Conservation (phyloP, 805 yeast genomes). For the Saccharomycopsis olivae region DNA sequence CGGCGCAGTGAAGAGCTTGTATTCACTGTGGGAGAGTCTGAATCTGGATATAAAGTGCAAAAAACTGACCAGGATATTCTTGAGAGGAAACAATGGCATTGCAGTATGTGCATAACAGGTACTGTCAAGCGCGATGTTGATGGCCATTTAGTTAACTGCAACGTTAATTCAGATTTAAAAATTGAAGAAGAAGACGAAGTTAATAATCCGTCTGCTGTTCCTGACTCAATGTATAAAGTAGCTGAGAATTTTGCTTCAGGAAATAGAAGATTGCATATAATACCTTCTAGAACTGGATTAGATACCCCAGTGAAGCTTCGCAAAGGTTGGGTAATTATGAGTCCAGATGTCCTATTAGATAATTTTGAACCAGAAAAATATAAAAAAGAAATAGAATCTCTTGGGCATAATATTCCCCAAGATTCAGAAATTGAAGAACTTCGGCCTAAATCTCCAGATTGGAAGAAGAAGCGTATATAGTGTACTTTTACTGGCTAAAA, state of each 20-base stretch:
- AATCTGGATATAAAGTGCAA: conserved; percentile 16
- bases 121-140: conserved; percentile 83
- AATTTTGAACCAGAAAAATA: conserved; percentile 48
- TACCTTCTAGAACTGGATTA: conserved; percentile 63
- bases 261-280: conserved; percentile 71
- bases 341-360: conserved; percentile 72
- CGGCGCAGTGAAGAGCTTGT: conserved; percentile 86
- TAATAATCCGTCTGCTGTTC: conserved; percentile 42
- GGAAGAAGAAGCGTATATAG: conserved; percentile 16
- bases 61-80: conserved; percentile 38
- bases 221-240: conserved; percentile 65
- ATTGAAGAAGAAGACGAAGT: conserved; percentile 39
- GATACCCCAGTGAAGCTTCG: conserved; percentile 55
- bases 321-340: conserved; percentile 84
- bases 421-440: conserved; percentile 65
- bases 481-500: background rate
- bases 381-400: conserved; percentile 30
- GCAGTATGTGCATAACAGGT: conserved; percentile 96
- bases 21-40: conserved; percentile 55
- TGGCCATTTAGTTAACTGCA: conserved; percentile 79
- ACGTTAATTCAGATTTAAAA: conserved; percentile 80
- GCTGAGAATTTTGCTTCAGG: conserved; percentile 86
- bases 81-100: conserved; percentile 83
- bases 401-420: conserved; percentile 53
- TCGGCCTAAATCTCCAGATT: conserved; percentile 73